phyloP scores from a whole-genome alignment of 2,329 filamentous ascomycete species.

The Cordyceps militaris region DNA sequence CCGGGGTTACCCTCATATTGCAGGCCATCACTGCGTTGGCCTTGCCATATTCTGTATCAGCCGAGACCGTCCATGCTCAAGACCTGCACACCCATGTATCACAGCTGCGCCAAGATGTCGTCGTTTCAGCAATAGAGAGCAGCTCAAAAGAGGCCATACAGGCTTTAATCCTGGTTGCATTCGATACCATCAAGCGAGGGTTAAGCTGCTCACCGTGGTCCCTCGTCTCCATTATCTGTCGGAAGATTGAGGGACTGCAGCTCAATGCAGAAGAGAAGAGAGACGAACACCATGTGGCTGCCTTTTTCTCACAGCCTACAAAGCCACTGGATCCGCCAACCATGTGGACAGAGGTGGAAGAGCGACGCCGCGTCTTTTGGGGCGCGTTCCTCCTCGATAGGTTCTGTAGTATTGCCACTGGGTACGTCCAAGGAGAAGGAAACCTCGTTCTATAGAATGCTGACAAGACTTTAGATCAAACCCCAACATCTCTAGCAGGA shows the following conservation, averaged over 20 bases:
- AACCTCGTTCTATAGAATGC: no score
- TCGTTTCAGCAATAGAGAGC: conserved; percentile 6
- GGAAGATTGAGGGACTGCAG: conserved; percentile 13
- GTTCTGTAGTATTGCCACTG: conserved; percentile 34
- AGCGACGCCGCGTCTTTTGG: conserved; percentile 35
- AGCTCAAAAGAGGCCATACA: conserved; percentile 13
- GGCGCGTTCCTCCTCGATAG: conserved; percentile 33
- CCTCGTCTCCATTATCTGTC: conserved; percentile 9
- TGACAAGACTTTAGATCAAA: conserved; percentile 29
- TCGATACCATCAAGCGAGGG: conserved; percentile 14
- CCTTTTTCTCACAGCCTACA: conserved; percentile 1
- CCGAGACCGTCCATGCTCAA: neutral
- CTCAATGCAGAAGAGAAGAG: conserved; percentile 5
- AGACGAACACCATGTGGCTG: neutral
- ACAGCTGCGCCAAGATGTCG: neutral
- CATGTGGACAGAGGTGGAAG: conserved; percentile 32
- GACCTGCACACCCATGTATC: neutral
- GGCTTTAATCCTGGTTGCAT: conserved; percentile 10
- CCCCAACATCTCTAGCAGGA: conserved; percentile 7
- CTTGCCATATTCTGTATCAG: neutral
- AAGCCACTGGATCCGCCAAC: conserved; percentile 6
- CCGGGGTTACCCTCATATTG: conserved; percentile 1
- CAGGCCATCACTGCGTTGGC: conserved; percentile 12
- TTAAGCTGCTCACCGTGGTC: conserved; percentile 12
- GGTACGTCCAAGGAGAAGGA: conserved; percentile 25